phyloP scores from a whole-genome alignment of 352 stramenopile genomes.

The Globisporangium nodosum region DNA sequence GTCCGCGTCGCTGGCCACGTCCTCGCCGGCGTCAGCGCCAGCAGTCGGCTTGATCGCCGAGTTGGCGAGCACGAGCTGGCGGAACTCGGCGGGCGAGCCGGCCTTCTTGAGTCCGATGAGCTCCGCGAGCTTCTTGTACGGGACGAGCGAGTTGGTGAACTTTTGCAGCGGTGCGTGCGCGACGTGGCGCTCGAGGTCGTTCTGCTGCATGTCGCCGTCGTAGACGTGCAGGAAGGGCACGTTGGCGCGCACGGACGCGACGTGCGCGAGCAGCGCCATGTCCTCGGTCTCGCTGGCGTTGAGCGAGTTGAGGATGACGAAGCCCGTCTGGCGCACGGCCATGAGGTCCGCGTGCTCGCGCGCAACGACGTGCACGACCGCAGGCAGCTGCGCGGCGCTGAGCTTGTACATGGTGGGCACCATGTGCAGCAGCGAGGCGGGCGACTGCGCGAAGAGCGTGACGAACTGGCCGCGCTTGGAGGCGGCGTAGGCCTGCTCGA shows the following conservation, averaged over 20 bases:
- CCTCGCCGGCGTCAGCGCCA: constrained; percentile 15
- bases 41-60: constrained; percentile 22
- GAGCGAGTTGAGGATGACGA: constrained; percentile 88
- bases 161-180: constrained; percentile 35
- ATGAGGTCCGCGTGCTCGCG: constrained; percentile 91
- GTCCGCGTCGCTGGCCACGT: constrained; percentile 63
- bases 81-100: constrained; percentile 44
- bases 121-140: constrained; percentile 62
- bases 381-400: constrained; percentile 73
- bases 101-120: constrained; percentile 56
- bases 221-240: constrained; percentile 93
- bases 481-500: constrained; percentile 59
- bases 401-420: constrained; percentile 95
- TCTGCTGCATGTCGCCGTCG: constrained; percentile 89
- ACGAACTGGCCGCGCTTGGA: constrained; percentile 78
- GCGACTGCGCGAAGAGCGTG: constrained; percentile 88
- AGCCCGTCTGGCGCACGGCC: constrained; percentile 86
- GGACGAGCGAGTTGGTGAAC: constrained; percentile 56
- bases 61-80: constrained; percentile 53
- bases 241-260: constrained; percentile 85
- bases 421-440: constrained; percentile 83
- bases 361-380: constrained; percentile 89
- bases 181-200: constrained; percentile 58
- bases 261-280: constrained; percentile 89
- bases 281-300: constrained; percentile 86